Conservation (phyloP, 2,329 filamentous ascomycete genomes). For the Hypoxylon sp. region DNA sequence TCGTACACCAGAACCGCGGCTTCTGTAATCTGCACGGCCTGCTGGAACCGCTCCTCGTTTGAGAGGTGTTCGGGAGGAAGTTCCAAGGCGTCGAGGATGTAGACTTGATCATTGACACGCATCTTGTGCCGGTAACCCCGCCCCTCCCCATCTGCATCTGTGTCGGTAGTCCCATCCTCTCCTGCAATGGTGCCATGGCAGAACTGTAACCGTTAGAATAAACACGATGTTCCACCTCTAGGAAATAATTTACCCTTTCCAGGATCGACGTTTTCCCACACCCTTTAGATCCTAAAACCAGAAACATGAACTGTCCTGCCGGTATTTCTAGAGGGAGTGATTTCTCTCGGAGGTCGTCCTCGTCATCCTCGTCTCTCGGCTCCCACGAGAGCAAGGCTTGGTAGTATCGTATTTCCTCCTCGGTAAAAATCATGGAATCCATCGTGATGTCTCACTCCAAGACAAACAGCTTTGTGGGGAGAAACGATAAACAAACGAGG, state of each 20-base stretch:
- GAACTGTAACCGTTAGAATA: slow-evolving; percentile 47
- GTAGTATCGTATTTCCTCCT: slow-evolving; percentile 57
- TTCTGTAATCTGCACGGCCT: slow-evolving; percentile 56
- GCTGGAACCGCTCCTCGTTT: slow-evolving; percentile 51
- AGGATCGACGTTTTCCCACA: slow-evolving; percentile 58
- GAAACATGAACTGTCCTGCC: slow-evolving; percentile 54
- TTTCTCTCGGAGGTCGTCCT: slow-evolving; percentile 32
- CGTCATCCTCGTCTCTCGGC: slow-evolving; percentile 45
- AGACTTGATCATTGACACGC: slow-evolving; percentile 49
- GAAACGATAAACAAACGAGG: background rate
- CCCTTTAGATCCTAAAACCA: slow-evolving; percentile 55
- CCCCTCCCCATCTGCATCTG: slow-evolving; percentile 41
- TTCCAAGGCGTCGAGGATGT: slow-evolving; percentile 55
- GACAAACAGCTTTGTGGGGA: background rate
- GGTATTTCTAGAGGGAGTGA: slow-evolving; percentile 35
- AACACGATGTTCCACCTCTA: background rate
- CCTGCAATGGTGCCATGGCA: slow-evolving; percentile 48
- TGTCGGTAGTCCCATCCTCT: slow-evolving; percentile 41
- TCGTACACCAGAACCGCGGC: slow-evolving; percentile 52
- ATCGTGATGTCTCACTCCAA: slow-evolving; percentile 15
- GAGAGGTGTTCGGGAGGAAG: slow-evolving; percentile 51
- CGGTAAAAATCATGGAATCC: slow-evolving; percentile 52
- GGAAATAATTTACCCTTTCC: slow-evolving; percentile 49
- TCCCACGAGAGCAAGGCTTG: slow-evolving; percentile 56
- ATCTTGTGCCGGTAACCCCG: slow-evolving; percentile 53